These are phyloP conservation scores for Hypoxylon sp. DNA, from an alignment of 2,329 filamentous ascomycete genomes.

Conservation along the genomic window DNA sequence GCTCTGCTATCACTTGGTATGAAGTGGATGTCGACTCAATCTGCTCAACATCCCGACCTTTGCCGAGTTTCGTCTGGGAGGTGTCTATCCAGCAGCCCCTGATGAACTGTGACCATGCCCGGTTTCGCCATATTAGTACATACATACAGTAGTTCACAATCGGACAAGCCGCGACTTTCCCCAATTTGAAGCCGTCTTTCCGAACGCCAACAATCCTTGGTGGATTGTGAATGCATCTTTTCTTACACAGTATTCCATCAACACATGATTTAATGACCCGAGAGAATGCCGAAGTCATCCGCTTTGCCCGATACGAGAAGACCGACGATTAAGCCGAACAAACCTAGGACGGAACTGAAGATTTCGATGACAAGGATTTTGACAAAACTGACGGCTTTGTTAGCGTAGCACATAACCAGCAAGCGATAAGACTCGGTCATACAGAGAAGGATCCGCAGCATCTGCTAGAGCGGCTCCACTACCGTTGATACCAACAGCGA, in stretches of 20 bases:
- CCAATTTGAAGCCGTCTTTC: conserved; percentile 44
- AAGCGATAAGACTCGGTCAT: conserved; percentile 58
- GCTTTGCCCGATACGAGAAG: conserved; percentile 90
- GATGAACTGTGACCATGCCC: conserved; percentile 37
- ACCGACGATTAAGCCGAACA: conserved; percentile 96
- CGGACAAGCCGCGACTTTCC: conserved; percentile 39
- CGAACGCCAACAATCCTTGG: conserved; percentile 47
- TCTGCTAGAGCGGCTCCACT: conserved; percentile 96
- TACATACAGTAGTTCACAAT: conserved; percentile 46
- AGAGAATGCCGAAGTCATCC: conserved; percentile 72
- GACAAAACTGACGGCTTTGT: conserved; percentile 78
- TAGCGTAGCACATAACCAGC: conserved; percentile 23
- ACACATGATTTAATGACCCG: conserved; percentile 21
- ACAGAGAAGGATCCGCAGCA: conserved; percentile 92
- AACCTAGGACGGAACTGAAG: conserved; percentile 96
- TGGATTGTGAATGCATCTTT: conserved; percentile 48
- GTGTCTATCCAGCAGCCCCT: conserved; percentile 41
- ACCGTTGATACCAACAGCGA: conserved; percentile 97
- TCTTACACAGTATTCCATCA: conserved; percentile 36
- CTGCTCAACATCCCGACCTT: conserved; percentile 12
- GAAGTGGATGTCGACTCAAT: background rate
- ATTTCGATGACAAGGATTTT: conserved; percentile 99
- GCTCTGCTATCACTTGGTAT: background rate
- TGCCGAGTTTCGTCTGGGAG: conserved; percentile 18
- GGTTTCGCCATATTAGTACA: conserved; percentile 45